Evolutionary conservation across 768 basidiomycete genomes (phyloP).

Genomic region (Suillus cothurnatus): DNA sequence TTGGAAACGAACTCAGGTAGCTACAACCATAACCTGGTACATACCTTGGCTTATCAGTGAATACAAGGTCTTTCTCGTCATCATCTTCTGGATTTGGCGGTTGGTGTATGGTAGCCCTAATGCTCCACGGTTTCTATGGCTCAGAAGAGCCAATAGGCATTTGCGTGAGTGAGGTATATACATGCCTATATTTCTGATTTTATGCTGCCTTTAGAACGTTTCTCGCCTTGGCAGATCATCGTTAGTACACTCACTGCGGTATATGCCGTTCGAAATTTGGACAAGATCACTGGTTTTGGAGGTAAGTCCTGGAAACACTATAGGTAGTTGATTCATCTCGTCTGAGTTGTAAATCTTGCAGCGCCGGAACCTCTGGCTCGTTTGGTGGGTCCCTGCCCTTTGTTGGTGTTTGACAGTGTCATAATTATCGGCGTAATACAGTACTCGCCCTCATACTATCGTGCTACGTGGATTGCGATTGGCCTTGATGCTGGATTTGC

Average conservation of each 20-base stretch:
- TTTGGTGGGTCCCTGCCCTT: conserved; percentile 54
- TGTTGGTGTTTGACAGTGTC: conserved; percentile 8
- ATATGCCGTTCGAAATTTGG: conserved; percentile 83
- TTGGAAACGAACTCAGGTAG: conserved; percentile 87
- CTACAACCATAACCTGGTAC: conserved; percentile 13
- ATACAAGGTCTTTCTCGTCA: conserved; percentile 81
- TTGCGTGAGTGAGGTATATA: conserved; percentile 49
- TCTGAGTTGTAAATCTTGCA: conserved; percentile 29
- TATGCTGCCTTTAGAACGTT: conserved; percentile 52
- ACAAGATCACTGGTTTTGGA: conserved; percentile 80
- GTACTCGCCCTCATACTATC: conserved; percentile 93
- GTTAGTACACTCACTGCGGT: conserved; percentile 82
- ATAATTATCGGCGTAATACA: conserved; percentile 33
- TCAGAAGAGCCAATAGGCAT: conserved; percentile 57
- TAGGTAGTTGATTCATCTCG: conserved; percentile 1
- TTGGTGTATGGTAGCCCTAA: conserved; percentile 64
- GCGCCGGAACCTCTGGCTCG: conserved; percentile 93
- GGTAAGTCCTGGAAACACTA: conserved; percentile 42
- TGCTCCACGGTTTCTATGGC: conserved; percentile 69
- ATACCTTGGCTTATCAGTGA: conserved; percentile 6
- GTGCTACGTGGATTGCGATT: conserved; percentile 93
- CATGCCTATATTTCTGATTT: not conserved
- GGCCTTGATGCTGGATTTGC: conserved; percentile 98
- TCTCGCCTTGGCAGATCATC: conserved; percentile 96
- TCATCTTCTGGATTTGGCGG: conserved; percentile 90